Base-by-base conservation (phyloP, 139 green algal genomes). In the Ettlia oleoabundans region DNA sequence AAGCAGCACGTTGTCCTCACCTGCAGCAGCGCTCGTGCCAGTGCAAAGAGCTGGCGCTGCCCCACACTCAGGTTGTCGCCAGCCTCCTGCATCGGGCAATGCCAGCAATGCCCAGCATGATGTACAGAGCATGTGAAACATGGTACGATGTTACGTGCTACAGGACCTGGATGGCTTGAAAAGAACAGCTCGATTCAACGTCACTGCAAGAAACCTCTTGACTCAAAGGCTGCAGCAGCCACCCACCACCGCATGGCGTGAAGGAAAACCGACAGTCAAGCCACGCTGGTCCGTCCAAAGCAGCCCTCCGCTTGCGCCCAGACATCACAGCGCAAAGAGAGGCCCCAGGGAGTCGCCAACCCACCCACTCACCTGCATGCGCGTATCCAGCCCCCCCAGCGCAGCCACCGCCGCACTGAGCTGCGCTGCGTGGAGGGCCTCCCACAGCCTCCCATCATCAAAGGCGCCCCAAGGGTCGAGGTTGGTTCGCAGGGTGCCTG, bases 1-100 rank as follows among this genome's bases (percentile, higher is more conserved):
- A 68, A 13, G 52, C 22, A 67, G 10, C 42, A 13, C n/a, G 28
- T 19, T 15, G 1, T 2, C 26, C 9, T 22, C 30, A 77, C 69
- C 41, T 90, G 82, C 24, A 93, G 80, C 64, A 94, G 74, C 35
- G 84, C 85, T 53, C 96, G 86, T 1, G 94, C 95, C 55, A 99
- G 85, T 89, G 95, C 98, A 35, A 98, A 88, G 73, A 98, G 89
- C 91, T 98, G 96, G 8, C 92, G 78, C 89, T 98, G 93, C 7
- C 96, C 96, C 35, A 92, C 88, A 58, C 83, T 93, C 4, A 98
- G 79, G 79, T 97, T 97, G 71, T 89, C 84, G 42, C 96, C 96
- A 9, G 84, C 89, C 84, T 98, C 96, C 71, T 92, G 71, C 71
- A 43, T 0, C 28, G 24, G 7, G 18, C 2, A 13, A 72, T 33